Evolutionary conservation across 2,329 filamentous ascomycete species (phyloP).

Genomic region (Trichophyton equinum): DNA sequence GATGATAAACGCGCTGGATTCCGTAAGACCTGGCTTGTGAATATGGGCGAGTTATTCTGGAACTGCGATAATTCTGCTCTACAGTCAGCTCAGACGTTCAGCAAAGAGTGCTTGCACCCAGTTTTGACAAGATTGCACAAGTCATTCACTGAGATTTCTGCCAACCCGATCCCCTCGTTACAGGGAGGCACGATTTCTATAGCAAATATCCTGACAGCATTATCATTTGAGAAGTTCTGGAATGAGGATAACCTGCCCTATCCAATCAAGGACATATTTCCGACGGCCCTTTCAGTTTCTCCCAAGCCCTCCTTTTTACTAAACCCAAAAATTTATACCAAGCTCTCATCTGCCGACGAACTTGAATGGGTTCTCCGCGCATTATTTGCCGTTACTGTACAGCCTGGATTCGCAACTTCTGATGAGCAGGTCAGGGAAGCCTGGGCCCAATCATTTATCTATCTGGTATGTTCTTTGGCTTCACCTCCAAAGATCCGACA

Average conservation of each 20-base stretch:
- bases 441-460: constrained; percentile 82
- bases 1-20: constrained; percentile 70
- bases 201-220: constrained; percentile 59
- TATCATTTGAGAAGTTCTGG: constrained; percentile 46
- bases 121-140: constrained; percentile 43
- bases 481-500: constrained; percentile 53
- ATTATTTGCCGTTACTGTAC: constrained; percentile 48
- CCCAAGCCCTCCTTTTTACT: constrained; percentile 80
- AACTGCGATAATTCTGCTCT: constrained; percentile 37
- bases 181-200: constrained; percentile 74
- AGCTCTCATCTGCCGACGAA: constrained; percentile 62
- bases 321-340: constrained; percentile 72
- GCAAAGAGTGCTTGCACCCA: constrained; percentile 36
- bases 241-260: constrained; percentile 41
- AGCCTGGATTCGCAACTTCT: constrained; percentile 40
- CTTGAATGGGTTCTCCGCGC: constrained; percentile 63
- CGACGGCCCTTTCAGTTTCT: constrained; percentile 55
- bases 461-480: constrained; percentile 52
- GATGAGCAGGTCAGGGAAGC: constrained; percentile 42
- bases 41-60: constrained; percentile 59
- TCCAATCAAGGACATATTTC: constrained; percentile 39
- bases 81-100: constrained; percentile 34
- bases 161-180: constrained; percentile 64
- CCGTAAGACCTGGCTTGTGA: constrained; percentile 68
- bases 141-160: constrained; percentile 62